Evolutionary conservation across 306 rosid genomes (phyloP), one percentile per base, ranked within the genome.

Genomic region (Cajanus cajan): DNA sequence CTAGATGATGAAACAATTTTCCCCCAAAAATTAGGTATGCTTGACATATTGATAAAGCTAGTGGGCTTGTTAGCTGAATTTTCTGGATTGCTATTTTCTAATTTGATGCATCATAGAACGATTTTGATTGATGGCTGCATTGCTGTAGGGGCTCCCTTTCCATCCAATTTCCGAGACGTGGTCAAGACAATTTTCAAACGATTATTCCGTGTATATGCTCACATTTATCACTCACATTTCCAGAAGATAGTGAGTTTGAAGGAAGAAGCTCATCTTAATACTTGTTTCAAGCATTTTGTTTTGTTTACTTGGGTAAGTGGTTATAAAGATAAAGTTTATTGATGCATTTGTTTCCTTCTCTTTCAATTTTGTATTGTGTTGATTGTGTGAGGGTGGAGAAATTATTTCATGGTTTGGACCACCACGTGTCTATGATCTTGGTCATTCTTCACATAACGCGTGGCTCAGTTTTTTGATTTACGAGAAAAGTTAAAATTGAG

Each of bases 251-350:
- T 91, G 73, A 88, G 91, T 81, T 84, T 93, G 88, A 93, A 91
- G 86, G 98, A 93, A 85, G 95, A 93, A 85, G 98, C 98, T 76
- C 98, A 93, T 78, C 88, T 93, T 44, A 93, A 93, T 59, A 93
- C 98, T 62, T 93, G 97, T 93, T 91, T 93, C 85, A 93, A 93
- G 88, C 98, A 93, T 80, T 93, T 93, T 82, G 91, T 93, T 78
- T 88, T 93, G 52, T 93, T 91, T 78, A 91, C 93, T 8, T 91
- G 97, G 84, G 98, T 93, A 78, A 90, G 94, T 80, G 82, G 14
- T 59, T 14, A 22, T 5, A 69, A 10, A 16, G 22, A 25, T 51
- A 12, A 16, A 13, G 4, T 13, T 66, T 2, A 2, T 54, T 28
- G 13, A 64, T 63, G 8, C 28, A 44, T 50, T 39, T 34, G 40